Base-by-base conservation (phyloP, 2,329 filamentous ascomycete species). In the Curvularia sp. region DNA sequence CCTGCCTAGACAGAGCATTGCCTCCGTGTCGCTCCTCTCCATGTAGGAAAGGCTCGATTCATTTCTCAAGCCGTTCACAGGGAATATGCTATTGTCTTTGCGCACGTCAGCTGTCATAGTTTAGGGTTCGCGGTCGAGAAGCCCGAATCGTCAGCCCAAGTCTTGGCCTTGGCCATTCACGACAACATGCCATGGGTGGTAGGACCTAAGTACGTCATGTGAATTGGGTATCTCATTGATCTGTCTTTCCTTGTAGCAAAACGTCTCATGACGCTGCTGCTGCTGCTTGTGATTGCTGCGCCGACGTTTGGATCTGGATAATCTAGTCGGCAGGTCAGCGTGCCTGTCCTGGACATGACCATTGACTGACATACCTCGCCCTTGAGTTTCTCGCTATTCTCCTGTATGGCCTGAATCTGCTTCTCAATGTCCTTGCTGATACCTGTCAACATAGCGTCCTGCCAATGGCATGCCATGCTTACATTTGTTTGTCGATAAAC, bases 401-500 rank as follows among this genome's bases (percentile, higher is more conserved):
- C 83, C 68, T 90, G 84, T 49, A 87, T 82, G 23, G 84, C 85
- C 62, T 83, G 80, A 64, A 91, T 89, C 70, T 88, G 86, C 46
- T 80, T 81, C 71, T 91, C 89, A 49, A 90, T 84, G 25, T 89
- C 83, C 71, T 87, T 86, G 73, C 87, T 90, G 61, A 49, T 43
- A 21, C 18, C 7, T 12, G 41, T 67, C 30, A 67, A 49, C 8
- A 32, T 28, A 57, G 12, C 27, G 50, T 15, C 36, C 19, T 1
- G 7, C 36, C 27, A 34, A 19, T 18, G 23, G 25, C 55, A 19
- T 7, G n/a, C 1, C 32, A 8, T 48, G 19, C 88, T 77, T 76
- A 97, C 93, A 98, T 95, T 75, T 99, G 94, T 72, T 94, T 92
- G 65, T 89, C 86, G 66, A 99, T 99, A 73, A 94, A 98, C 66